Conservation (phyloP, 805 yeast genomes). For the Hanseniaspora pseudoguilliermondii region DNA sequence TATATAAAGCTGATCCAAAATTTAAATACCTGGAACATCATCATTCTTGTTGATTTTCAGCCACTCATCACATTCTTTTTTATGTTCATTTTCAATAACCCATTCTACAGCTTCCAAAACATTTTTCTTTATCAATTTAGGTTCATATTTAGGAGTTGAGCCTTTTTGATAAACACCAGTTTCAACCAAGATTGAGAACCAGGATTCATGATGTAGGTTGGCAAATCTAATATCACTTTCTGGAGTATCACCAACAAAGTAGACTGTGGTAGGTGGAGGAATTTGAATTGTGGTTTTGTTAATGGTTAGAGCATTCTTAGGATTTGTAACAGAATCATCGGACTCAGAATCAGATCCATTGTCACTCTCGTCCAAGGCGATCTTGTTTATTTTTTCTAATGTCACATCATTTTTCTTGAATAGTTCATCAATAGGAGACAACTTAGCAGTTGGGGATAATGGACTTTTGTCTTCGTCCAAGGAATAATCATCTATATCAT, state of each 20-base stretch:
- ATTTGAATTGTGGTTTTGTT: constrained; percentile 23
- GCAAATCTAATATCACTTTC: constrained; percentile 82
- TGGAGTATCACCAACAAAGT: constrained; percentile 83
- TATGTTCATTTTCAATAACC: constrained; percentile 73
- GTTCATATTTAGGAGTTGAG: constrained; percentile 63
- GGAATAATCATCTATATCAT: constrained; percentile 18
- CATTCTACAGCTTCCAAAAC: constrained; percentile 73
- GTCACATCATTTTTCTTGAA: neutral
- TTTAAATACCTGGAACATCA: neutral
- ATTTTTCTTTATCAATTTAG: constrained; percentile 58
- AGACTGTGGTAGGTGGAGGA: constrained; percentile 77
- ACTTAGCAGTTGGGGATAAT: neutral
- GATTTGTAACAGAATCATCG: neutral
- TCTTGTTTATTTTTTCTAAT: neutral
- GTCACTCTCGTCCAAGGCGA: constrained; percentile 20
- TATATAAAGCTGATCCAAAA: neutral
- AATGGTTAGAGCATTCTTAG: neutral
- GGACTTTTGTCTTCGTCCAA: constrained; percentile 17
- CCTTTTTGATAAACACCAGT: constrained; percentile 81
- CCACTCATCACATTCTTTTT: constrained; percentile 62
- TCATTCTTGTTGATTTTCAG: constrained; percentile 24
- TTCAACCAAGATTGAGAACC: constrained; percentile 75
- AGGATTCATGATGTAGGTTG: constrained; percentile 68
- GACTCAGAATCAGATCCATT: constrained; percentile 15
- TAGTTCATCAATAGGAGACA: neutral